Conservation (phyloP, 208 protist genomes). For the Acanthamoeba triangularis region DNA sequence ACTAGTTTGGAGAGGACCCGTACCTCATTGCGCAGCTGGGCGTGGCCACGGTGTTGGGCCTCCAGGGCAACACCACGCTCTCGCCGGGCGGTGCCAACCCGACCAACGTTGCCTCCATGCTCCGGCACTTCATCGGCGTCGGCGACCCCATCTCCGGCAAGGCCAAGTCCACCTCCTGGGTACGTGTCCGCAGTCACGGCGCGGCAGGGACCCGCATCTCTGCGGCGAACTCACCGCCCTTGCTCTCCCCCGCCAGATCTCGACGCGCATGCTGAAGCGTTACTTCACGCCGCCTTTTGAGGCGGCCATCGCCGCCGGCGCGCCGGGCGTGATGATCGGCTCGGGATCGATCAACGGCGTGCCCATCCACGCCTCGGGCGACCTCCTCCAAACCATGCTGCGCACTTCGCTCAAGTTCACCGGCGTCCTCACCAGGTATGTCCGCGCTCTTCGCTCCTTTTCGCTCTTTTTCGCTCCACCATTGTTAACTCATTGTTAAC, state of each 20-base stretch:
- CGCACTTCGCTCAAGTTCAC: constrained; percentile 74
- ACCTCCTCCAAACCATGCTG: constrained; percentile 74
- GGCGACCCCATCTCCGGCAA: constrained; percentile 80
- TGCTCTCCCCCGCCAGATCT: background rate
- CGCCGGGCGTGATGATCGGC: constrained; percentile 78
- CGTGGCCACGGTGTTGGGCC: background rate
- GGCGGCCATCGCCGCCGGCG: constrained; percentile 62
- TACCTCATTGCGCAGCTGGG: constrained; percentile 8
- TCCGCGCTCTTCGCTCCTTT: background rate
- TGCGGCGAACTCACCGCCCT: background rate
- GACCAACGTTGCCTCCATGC: background rate
- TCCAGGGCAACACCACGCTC: constrained; percentile 11
- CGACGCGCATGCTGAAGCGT: constrained; percentile 77
- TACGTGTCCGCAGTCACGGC: background rate
- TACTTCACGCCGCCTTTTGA: constrained; percentile 80
- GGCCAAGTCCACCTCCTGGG: constrained; percentile 78
- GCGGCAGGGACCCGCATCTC: background rate
- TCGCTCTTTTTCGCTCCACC: background rate
- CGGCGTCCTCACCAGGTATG: constrained; percentile 76
- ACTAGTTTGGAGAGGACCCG: constrained; percentile 19
- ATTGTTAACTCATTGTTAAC: background rate
- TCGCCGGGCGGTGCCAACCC: background rate
- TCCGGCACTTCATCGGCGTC: constrained; percentile 82
- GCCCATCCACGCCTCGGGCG: constrained; percentile 73
- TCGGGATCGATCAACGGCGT: constrained; percentile 78